Conservation (phyloP, 768 basidiomycete genomes). For the Leccinum incarnatum region DNA sequence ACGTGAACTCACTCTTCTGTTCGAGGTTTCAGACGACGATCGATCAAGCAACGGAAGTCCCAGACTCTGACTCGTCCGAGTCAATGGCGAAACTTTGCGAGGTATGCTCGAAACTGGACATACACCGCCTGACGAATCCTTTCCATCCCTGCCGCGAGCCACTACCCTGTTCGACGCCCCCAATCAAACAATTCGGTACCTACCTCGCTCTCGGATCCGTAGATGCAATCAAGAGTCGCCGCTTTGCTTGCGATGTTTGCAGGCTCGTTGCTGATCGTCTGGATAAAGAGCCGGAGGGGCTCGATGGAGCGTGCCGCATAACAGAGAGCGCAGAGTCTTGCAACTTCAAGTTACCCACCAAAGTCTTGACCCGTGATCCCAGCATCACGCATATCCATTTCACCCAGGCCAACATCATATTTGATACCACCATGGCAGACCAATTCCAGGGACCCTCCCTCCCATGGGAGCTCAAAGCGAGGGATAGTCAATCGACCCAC, state of each 20-base stretch:
- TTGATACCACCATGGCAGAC: neutral
- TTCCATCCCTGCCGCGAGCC: conserved; percentile 6
- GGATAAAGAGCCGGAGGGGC: conserved; percentile 10
- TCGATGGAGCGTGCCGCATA: conserved; percentile 5
- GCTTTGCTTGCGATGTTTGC: conserved; percentile 12
- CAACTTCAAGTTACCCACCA: conserved; percentile 7
- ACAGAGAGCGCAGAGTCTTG: conserved; percentile 1
- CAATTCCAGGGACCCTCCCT: neutral
- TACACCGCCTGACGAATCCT: neutral
- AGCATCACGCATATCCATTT: conserved; percentile 15
- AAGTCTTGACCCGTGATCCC: conserved; percentile 1
- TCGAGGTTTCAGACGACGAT: neutral
- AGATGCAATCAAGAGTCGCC: conserved; percentile 15
- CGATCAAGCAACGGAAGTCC: neutral
- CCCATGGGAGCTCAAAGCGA: conserved; percentile 11
- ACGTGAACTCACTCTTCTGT: neutral
- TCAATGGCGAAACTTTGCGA: conserved; percentile 2
- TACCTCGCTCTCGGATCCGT: conserved; percentile 9
- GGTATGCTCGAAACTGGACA: conserved; percentile 7
- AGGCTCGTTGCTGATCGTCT: conserved; percentile 9
- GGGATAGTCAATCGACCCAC: neutral
- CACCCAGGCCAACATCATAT: conserved; percentile 6
- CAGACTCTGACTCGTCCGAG: neutral
- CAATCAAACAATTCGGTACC: neutral
- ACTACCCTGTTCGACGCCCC: conserved; percentile 1